Base-by-base conservation (phyloP, 2,329 filamentous ascomycete genomes). In the Colletotrichum musicola region DNA sequence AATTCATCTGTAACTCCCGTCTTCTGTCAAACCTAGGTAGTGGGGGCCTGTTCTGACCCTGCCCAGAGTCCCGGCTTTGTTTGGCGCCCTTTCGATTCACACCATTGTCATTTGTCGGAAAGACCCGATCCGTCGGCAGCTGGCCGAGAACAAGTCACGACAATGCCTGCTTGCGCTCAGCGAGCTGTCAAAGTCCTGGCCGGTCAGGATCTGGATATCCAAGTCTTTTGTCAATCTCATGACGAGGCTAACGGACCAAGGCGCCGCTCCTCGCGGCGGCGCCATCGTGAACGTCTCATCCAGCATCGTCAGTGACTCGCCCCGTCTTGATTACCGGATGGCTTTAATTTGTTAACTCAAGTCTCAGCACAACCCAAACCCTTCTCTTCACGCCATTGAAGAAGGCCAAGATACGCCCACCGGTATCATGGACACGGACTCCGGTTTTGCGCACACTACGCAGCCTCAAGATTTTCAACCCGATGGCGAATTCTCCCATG, bases 181-280 rank as follows among this genome's bases (percentile, higher is more conserved):
- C 6, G 57, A 67, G 18, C 27, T 62, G 4, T 67, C 58, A 12
- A 62, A 53, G 30, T 62, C 58, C n/a, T 67, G 64, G 64, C 64
- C 64, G 12, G 64, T 67, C 6, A 51, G 44, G 10, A 6, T 62
- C 1, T 62, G 64, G 64, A 67, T 67, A 6, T 56, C 51, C 3
- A 62, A 62, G 14, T 62, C 30, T 0, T 62, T 67, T 6, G 42
- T 67, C 30, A 62, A 51, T 25, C n/a, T 67, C 3, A 50, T 67
- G 44, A 49, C n/a, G 16, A 55, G 64, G 25, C n/a, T 67, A 22
- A 67, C 61, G 40, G 54, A 35, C 0, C 62, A 71, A n/a, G 59
- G 18, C 1, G 44, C 59, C 7, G 35, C 16, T 20, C 20, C 59
- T 14, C 38, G 30, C 20, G 49, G 13, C 3, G 55, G 62, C 9